phyloP scores from a whole-genome alignment of 2,329 filamentous ascomycete genomes.

The Calonectria fujianensis region DNA sequence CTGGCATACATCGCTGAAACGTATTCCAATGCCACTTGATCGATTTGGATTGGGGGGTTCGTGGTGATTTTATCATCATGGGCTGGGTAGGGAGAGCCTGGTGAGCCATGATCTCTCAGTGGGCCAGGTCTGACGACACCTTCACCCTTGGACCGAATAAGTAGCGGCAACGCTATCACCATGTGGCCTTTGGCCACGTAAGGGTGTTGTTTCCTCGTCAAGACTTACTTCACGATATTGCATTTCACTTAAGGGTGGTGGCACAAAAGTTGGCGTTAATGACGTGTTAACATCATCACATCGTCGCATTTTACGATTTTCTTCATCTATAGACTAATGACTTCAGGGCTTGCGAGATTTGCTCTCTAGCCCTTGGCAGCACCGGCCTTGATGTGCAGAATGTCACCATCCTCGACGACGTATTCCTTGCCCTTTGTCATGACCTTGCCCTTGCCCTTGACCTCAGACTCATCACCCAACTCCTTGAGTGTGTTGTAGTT shows the following conservation, averaged over 20 bases:
- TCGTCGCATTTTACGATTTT: slow-evolving; percentile 51
- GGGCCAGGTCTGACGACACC: background rate
- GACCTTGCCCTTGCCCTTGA: slow-evolving; percentile 96
- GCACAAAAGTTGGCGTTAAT: slow-evolving; percentile 3
- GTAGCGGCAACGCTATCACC: background rate
- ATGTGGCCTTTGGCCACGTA: background rate
- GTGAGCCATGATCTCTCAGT: background rate
- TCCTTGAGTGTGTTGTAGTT: slow-evolving; percentile 90
- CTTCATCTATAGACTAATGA: slow-evolving; percentile 43
- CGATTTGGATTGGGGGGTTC: background rate
- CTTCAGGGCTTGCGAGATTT: slow-evolving; percentile 31
- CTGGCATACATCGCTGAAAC: background rate
- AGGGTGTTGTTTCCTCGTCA: background rate
- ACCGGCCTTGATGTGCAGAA: slow-evolving; percentile 92
- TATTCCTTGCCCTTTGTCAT: slow-evolving; percentile 99
- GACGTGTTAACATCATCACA: slow-evolving; percentile 42
- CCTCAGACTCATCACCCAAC: slow-evolving; percentile 88
- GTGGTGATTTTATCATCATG: too few relatives aligned
- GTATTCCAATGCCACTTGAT: background rate
- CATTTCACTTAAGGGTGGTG: background rate
- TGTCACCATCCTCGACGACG: slow-evolving; percentile 87
- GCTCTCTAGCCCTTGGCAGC: slow-evolving; percentile 81
- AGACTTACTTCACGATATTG: background rate
- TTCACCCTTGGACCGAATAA: background rate
- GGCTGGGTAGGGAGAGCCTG: too few relatives aligned